Conservation (phyloP, 1,284 basidiomycete species). For the Cutaneotrichosporon cyanovorans region DNA sequence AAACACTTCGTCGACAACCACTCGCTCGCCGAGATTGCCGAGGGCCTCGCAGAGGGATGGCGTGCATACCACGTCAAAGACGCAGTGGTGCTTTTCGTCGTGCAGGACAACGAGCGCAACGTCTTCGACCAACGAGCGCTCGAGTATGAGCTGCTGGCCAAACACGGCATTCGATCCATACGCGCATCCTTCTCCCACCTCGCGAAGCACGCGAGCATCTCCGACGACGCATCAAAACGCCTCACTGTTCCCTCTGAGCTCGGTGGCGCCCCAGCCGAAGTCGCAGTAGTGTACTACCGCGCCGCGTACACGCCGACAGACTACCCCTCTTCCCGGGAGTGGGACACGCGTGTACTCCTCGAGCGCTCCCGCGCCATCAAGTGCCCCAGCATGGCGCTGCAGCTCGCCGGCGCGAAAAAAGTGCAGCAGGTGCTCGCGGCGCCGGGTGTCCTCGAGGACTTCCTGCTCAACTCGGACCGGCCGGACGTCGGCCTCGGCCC, state of each 20-base stretch:
- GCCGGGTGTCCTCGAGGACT: slow-evolving; percentile 64
- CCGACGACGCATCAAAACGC: slow-evolving; percentile 48
- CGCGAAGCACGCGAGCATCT: slow-evolving; percentile 48
- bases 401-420: slow-evolving; percentile 92
- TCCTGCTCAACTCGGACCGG: slow-evolving; percentile 48
- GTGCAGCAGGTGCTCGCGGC: slow-evolving; percentile 83
- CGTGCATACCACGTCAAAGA: slow-evolving; percentile 54
- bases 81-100: slow-evolving; percentile 66
- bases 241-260: slow-evolving; percentile 45
- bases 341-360: slow-evolving; percentile 64
- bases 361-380: slow-evolving; percentile 82
- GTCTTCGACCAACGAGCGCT: slow-evolving; percentile 88
- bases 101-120: slow-evolving; percentile 86
- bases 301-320: slow-evolving; percentile 81
- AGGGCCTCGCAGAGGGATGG: slow-evolving; percentile 74
- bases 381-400: slow-evolving; percentile 82
- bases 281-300: slow-evolving; percentile 80
- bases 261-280: slow-evolving; percentile 50
- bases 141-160: slow-evolving; percentile 67
- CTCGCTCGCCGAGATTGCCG: slow-evolving; percentile 62
- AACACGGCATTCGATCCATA: slow-evolving; percentile 63
- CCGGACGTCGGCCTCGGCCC: slow-evolving; percentile 41
- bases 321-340: slow-evolving; percentile 59
- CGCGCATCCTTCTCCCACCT: slow-evolving; percentile 71
- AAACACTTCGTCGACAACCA: slow-evolving; percentile 67